These are phyloP conservation scores for Saccharomycopsis olivae DNA, from an alignment of 805 yeast species.

Conservation along the genomic window DNA sequence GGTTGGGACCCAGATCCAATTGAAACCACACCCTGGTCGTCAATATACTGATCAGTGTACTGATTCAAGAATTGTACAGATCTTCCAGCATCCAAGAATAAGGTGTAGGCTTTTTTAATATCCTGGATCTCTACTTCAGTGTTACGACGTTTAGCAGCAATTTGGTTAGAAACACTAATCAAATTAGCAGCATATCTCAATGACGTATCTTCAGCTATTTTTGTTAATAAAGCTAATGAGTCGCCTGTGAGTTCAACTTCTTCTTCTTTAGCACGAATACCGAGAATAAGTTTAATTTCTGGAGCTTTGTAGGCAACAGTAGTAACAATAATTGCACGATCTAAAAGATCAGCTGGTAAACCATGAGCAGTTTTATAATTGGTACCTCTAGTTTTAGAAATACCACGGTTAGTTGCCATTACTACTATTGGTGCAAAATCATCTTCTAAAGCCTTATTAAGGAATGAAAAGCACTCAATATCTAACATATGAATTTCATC, in stretches of 20 bases:
- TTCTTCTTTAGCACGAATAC: conserved; percentile 89
- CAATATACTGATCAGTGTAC: conserved; percentile 56
- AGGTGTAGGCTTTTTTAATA: conserved; percentile 74
- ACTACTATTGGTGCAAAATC: conserved; percentile 95
- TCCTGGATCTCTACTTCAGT: conserved; percentile 65
- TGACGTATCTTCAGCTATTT: conserved; percentile 83
- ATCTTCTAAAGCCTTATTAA: conserved; percentile 93
- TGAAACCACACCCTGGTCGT: conserved; percentile 65
- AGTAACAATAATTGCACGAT: conserved; percentile 86
- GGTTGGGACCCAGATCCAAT: neutral
- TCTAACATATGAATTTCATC: conserved; percentile 99
- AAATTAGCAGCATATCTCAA: conserved; percentile 88
- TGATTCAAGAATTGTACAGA: conserved; percentile 80
- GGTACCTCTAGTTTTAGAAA: conserved; percentile 89
- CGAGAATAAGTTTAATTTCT: conserved; percentile 76
- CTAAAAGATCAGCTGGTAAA: conserved; percentile 89
- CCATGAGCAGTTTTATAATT: conserved; percentile 94
- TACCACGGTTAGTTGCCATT: conserved; percentile 97
- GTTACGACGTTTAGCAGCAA: conserved; percentile 73
- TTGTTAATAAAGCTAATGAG: conserved; percentile 78
- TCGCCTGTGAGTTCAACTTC: conserved; percentile 77
- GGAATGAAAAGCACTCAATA: conserved; percentile 88
- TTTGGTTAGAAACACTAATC: conserved; percentile 80
- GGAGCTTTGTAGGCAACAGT: conserved; percentile 69
- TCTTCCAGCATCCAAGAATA: conserved; percentile 83